These are phyloP conservation scores for Aotearoamyces nothofagi DNA, from an alignment of 2,329 filamentous ascomycete genomes.

Conservation along the genomic window DNA sequence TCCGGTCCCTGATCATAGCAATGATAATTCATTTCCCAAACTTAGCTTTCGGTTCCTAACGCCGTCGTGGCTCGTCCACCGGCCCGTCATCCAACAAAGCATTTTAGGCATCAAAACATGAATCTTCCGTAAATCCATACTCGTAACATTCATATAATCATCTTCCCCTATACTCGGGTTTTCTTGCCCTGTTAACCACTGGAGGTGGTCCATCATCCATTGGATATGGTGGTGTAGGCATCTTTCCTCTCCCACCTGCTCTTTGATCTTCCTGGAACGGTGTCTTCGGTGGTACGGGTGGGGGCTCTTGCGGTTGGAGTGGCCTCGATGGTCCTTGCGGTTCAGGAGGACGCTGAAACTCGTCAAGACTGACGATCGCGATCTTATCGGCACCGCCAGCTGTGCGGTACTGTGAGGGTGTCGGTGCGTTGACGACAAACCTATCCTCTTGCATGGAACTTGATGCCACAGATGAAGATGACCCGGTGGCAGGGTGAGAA, in stretches of 20 bases:
- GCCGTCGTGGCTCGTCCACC: too few relatives aligned
- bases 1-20: too few relatives aligned
- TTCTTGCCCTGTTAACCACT: constrained; percentile 69
- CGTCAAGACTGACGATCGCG: constrained; percentile 43
- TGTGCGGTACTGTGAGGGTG: constrained; percentile 40
- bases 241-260: constrained; percentile 12
- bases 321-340: constrained; percentile 2
- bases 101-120: too few relatives aligned
- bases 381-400: constrained; percentile 54
- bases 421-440: constrained; percentile 38
- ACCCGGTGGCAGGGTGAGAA: constrained; percentile 18
- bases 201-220: constrained; percentile 69
- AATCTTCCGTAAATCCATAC: too few relatives aligned
- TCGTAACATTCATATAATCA: constrained; percentile 1
- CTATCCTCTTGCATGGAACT: constrained; percentile 23
- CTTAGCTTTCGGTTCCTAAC: too few relatives aligned
- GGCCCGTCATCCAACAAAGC: too few relatives aligned
- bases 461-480: constrained; percentile 5
- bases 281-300: constrained; percentile 65
- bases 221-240: constrained; percentile 52
- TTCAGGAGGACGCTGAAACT: constrained; percentile 29
- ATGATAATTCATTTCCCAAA: too few relatives aligned
- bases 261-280: constrained; percentile 39
- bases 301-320: constrained; percentile 32
- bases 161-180: constrained; percentile 36